Base-by-base conservation (phyloP, 768 basidiomycete genomes). In the Tricholoma sp. region DNA sequence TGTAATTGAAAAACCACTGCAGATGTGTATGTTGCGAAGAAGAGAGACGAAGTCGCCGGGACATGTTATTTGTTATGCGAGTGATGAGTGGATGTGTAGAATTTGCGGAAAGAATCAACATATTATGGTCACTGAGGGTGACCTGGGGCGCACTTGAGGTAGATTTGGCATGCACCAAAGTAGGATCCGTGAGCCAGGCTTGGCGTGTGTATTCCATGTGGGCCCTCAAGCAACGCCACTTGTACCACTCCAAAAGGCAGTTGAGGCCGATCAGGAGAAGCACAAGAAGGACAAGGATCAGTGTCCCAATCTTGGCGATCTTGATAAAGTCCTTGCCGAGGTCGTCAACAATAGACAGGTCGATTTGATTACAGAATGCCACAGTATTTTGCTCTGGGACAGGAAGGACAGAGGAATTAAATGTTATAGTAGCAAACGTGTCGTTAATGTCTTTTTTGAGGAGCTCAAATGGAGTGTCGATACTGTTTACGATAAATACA, bases 371-470 rank as follows among this genome's bases (percentile, higher is more conserved):
- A 72, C 96, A 99, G 67, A 98, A 91, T 7, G 82, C 69, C 55
- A 96, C 72, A 0, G 76, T 75, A 61, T 84, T 84, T 65, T 83
- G 80, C 37, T 77, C 76, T 0, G 95, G 95, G 9, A 95, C 79
- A 10, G 94, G 90, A 21, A 97, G 80, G 9, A 83, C 69, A 8
- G 85, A 82, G 7, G 87, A 76, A 64, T 91, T 79, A 71, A 94
- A 89, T 34, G 77, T 74, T 39, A 95, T 76, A n/a, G 80, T 80
- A 29, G 79, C 66, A 61, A 97, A 89, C 0, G 93, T 94, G 57
- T 85, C 79, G 67, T 96, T 96, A 70, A 98, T 94, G 51, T 95
- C 91, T 59, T 83, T 76, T 71, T 94, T 97, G 53, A 98, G 70
- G 3, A 83, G 75, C 65, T 97, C 91, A 66, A 98, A 97, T 0